These are phyloP conservation scores for Mycena olivaceomarginata DNA, from an alignment of 768 basidiomycete species.

Conservation along the genomic window DNA sequence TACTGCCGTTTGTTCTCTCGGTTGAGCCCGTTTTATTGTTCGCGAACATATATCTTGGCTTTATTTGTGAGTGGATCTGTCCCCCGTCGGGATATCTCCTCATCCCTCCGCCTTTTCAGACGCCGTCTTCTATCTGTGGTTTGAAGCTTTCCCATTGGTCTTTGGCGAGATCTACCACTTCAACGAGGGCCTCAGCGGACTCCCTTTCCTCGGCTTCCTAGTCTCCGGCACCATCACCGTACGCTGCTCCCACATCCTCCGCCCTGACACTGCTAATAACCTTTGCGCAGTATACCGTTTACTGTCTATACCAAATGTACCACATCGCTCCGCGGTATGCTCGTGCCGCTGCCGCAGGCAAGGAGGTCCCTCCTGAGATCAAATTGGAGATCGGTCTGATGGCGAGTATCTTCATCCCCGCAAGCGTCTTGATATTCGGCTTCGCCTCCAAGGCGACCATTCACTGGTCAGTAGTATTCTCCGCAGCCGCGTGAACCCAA, in stretches of 20 bases:
- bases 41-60: constrained; percentile 53
- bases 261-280: neutral
- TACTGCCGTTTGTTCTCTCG: constrained; percentile 53
- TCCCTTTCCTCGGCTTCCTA: constrained; percentile 55
- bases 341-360: constrained; percentile 27
- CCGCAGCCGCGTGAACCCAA: neutral
- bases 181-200: constrained; percentile 53
- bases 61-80: constrained; percentile 46
- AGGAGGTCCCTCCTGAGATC: constrained; percentile 49
- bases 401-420: constrained; percentile 37
- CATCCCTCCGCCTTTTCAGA: constrained; percentile 25
- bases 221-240: constrained; percentile 40
- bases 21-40: constrained; percentile 55
- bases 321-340: constrained; percentile 44
- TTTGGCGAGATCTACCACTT: constrained; percentile 56
- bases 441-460: too few relatives aligned
- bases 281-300: constrained; percentile 36
- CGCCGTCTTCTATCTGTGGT: constrained; percentile 56
- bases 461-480: constrained; percentile 40
- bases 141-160: constrained; percentile 58
- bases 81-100: too few relatives aligned
- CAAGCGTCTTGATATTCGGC: too few relatives aligned
- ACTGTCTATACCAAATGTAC: constrained; percentile 46
- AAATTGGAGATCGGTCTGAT: constrained; percentile 56
- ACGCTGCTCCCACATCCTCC: neutral